Evolutionary conservation across 768 basidiomycete species (phyloP).

Genomic region (Russula olivacea): DNA sequence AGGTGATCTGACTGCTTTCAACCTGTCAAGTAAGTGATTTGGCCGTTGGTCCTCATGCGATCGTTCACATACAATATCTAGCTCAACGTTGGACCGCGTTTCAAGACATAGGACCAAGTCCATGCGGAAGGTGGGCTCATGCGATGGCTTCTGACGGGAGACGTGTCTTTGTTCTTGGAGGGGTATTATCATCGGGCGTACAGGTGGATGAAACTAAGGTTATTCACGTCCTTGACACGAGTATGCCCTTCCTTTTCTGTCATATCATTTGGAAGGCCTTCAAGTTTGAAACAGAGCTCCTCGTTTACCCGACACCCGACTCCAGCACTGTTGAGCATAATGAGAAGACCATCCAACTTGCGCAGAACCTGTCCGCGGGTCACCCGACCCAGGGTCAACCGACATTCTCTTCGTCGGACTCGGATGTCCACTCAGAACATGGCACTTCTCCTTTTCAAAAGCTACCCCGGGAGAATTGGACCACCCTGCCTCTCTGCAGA

Average conservation of each 20-base stretch:
- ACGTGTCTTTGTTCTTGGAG: constrained; percentile 89
- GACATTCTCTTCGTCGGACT: constrained; percentile 37
- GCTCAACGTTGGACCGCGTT: constrained; percentile 99
- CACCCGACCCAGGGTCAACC: constrained; percentile 14
- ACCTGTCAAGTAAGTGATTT: constrained; percentile 83
- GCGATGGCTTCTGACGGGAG: constrained; percentile 91
- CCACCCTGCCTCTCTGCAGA: constrained; percentile 21
- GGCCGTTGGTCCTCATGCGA: neutral
- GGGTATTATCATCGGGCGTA: constrained; percentile 74
- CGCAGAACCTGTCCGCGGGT: constrained; percentile 45
- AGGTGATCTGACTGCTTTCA: constrained; percentile 92
- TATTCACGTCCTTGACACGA: constrained; percentile 90
- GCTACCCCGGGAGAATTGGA: constrained; percentile 16
- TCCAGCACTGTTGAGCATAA: constrained; percentile 41
- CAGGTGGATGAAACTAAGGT: constrained; percentile 72
- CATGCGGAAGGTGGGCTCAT: constrained; percentile 87
- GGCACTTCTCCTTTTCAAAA: constrained; percentile 49
- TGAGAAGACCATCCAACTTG: constrained; percentile 27
- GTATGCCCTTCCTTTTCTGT: constrained; percentile 43
- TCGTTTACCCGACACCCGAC: constrained; percentile 74
- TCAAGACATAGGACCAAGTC: constrained; percentile 98
- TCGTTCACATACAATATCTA: constrained; percentile 32
- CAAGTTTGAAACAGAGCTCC: constrained; percentile 55
- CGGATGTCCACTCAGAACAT: constrained; percentile 42
- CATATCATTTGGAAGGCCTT: neutral